Conservation (phyloP, 306 rosid genomes). For the Prunus mume region DNA sequence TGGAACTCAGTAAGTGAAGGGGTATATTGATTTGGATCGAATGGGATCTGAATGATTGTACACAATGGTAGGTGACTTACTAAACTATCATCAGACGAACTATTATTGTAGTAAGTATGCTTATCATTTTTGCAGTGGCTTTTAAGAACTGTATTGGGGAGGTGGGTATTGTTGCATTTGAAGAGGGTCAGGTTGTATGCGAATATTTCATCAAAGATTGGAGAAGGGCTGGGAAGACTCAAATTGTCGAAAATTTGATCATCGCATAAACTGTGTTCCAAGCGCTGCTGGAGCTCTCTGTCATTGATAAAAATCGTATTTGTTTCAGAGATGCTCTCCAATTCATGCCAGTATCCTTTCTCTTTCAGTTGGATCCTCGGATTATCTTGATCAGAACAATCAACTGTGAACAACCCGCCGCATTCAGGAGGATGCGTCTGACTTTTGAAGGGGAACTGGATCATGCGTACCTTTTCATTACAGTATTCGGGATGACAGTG, state of each 20-base stretch:
- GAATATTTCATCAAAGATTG: not conserved
- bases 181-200: not conserved
- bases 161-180: not conserved
- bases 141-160: too few species aligned
- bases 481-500: not conserved
- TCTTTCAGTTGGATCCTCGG: not conserved
- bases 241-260: not conserved
- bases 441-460: not conserved
- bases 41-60: not conserved
- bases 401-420: not conserved
- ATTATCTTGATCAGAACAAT: not conserved
- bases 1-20: not conserved
- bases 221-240: not conserved
- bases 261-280: not conserved
- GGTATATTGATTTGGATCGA: accelerated
- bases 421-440: not conserved
- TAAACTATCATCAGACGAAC: not conserved
- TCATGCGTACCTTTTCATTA: accelerated
- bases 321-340: not conserved
- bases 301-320: not conserved
- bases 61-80: not conserved
- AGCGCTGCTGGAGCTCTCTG: too few species aligned
- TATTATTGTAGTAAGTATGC: not conserved
- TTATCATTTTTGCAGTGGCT: not conserved
- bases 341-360: not conserved